A percentile compares a stretch with the other conserved stretches of the same genome.
phyloP scores from a whole-genome alignment of 345 rosid species.

The Corymbia maculata region DNA sequence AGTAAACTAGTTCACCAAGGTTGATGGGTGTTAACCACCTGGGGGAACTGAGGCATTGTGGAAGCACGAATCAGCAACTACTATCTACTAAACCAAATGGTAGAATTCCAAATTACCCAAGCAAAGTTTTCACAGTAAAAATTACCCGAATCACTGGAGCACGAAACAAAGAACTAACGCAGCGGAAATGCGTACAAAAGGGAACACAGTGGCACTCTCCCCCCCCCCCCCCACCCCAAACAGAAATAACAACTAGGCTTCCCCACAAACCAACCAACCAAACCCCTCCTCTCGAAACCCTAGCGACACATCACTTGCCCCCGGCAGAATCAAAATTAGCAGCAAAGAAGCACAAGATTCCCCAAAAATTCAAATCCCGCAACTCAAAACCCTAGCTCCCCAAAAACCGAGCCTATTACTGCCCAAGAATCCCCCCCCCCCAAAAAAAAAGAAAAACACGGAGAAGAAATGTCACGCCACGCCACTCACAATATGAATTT shows the following conservation, averaged over 20 bases:
- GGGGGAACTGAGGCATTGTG: background rate
- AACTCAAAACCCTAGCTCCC: background rate
- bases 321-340: background rate
- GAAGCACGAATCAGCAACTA: background rate
- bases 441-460: background rate
- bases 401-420: background rate
- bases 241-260: background rate
- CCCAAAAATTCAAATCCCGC: background rate
- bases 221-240: background rate
- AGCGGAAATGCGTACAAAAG: background rate
- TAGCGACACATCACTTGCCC: background rate
- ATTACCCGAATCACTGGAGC: background rate
- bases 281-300: background rate
- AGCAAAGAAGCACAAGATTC: background rate
- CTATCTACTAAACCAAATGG: background rate
- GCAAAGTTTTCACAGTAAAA: background rate
- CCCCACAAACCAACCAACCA: background rate
- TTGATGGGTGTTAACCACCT: background rate
- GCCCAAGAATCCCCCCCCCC: background rate
- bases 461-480: background rate
- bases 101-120: background rate
- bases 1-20: background rate
- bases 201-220: background rate
- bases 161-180: background rate
- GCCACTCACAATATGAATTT: conserved; percentile 85